These are phyloP conservation scores for Penicillium sp. DNA, from an alignment of 2,329 filamentous ascomycete species.

Conservation along the genomic window DNA sequence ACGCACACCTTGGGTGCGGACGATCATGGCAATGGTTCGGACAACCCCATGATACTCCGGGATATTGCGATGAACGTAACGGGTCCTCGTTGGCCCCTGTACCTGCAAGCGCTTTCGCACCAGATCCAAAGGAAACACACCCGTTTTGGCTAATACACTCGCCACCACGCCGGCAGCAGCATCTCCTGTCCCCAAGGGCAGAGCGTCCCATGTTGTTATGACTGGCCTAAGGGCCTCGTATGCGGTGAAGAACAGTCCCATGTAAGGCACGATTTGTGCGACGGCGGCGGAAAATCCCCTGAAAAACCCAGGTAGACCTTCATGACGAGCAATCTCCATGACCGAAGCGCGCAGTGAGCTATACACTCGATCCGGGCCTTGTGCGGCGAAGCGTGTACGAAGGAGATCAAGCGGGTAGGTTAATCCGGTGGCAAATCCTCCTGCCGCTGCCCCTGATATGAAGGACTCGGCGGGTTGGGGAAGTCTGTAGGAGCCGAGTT, in stretches of 20 bases:
- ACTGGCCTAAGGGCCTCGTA: constrained; percentile 73
- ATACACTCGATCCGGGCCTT: constrained; percentile 79
- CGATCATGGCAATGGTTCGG: constrained; percentile 63
- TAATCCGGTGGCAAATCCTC: constrained; percentile 71
- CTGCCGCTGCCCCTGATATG: constrained; percentile 75
- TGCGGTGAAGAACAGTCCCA: constrained; percentile 90
- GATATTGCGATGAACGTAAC: constrained; percentile 82
- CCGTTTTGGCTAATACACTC: constrained; percentile 78
- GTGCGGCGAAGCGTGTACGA: constrained; percentile 92
- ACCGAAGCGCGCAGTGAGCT: constrained; percentile 65
- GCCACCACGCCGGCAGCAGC: constrained; percentile 77
- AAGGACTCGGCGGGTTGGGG: constrained; percentile 73
- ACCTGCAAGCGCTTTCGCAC: constrained; percentile 92
- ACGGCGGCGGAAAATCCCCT: constrained; percentile 77
- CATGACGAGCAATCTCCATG: constrained; percentile 66
- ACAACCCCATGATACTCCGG: constrained; percentile 72
- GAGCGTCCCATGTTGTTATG: constrained; percentile 42
- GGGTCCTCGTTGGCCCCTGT: constrained; percentile 76
- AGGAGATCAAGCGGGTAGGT: constrained; percentile 94
- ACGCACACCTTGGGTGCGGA: constrained; percentile 67
- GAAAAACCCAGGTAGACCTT: constrained; percentile 80
- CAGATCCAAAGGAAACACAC: constrained; percentile 87
- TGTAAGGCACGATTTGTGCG: constrained; percentile 87
- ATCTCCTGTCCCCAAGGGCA: constrained; percentile 74
- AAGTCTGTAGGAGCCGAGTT: constrained; percentile 49